These are phyloP conservation scores for Magnolia officinalis DNA, from an alignment of 164 flowering plant genomes.

Conservation along the genomic window DNA sequence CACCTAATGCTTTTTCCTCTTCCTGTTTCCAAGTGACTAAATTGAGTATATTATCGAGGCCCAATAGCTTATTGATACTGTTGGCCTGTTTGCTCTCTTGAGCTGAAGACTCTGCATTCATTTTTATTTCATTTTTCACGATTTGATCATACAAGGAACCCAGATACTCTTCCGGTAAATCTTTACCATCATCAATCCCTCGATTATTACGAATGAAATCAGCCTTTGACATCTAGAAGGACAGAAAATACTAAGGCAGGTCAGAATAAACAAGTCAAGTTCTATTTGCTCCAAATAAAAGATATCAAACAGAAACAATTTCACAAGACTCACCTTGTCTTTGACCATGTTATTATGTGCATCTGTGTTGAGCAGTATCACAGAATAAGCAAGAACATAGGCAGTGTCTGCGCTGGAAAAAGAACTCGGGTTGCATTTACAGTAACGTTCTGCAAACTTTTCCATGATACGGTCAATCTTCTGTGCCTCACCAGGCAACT, in stretches of 20 bases:
- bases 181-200: slow-evolving; percentile 98
- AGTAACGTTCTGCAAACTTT: slow-evolving; percentile 97
- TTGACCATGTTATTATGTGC: slow-evolving; percentile 97
- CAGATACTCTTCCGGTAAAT: slow-evolving; percentile 87
- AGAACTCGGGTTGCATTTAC: slow-evolving; percentile 91
- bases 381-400: slow-evolving; percentile 99
- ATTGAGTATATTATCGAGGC: slow-evolving; percentile 91
- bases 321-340: slow-evolving; percentile 70
- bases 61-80: slow-evolving; percentile 79
- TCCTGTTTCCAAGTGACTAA: slow-evolving; percentile 81
- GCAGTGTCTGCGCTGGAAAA: slow-evolving; percentile 97
- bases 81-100: slow-evolving; percentile 86
- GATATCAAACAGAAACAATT: background rate
- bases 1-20: slow-evolving; percentile 93
- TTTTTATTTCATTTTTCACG: slow-evolving; percentile 94
- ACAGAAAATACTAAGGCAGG: slow-evolving; percentile 11
- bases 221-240: slow-evolving; percentile 86
- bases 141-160: slow-evolving; percentile 87
- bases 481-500: slow-evolving; percentile 99
- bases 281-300: background rate
- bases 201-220: slow-evolving; percentile 95
- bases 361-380: slow-evolving; percentile 97
- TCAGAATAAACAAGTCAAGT: slow-evolving; percentile 10
- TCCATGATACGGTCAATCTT: slow-evolving; percentile 99
- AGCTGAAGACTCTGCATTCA: slow-evolving; percentile 74